phyloP scores from a whole-genome alignment of 2,329 filamentous ascomycete species.

The Fusarium sp. region DNA sequence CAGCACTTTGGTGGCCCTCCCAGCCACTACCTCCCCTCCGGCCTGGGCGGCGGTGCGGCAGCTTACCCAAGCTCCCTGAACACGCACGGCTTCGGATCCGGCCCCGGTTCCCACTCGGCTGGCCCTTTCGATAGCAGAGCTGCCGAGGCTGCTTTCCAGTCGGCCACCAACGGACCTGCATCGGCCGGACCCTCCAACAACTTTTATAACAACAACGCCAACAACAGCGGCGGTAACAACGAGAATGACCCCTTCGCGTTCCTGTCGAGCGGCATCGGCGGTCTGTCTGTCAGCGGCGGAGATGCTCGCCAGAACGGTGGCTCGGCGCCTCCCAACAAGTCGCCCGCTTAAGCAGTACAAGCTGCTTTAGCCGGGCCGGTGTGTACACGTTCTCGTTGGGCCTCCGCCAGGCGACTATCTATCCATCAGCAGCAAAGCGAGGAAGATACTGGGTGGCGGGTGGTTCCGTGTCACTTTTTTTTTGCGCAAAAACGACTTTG shows the following conservation, averaged over 20 bases:
- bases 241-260: conserved; percentile 83
- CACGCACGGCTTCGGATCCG: conserved; percentile 76
- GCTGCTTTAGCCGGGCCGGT: conserved; percentile 38
- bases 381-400: conserved; percentile 43
- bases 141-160: conserved; percentile 92
- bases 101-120: conserved; percentile 79
- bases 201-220: conserved; percentile 64
- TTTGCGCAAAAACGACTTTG: conserved; percentile 49
- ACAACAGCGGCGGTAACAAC: conserved; percentile 68
- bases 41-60: conserved; percentile 74
- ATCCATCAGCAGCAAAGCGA: conserved; percentile 27
- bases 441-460: conserved; percentile 21
- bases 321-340: conserved; percentile 65
- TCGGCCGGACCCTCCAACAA: conserved; percentile 73
- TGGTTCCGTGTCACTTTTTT: conserved; percentile 42
- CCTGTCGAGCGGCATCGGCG: conserved; percentile 75
- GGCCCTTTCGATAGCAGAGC: conserved; percentile 92
- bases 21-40: conserved; percentile 89
- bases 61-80: conserved; percentile 80
- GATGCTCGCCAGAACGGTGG: conserved; percentile 70
- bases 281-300: conserved; percentile 72
- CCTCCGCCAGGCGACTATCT: conserved; percentile 16
- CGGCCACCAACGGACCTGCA: conserved; percentile 80
- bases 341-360: conserved; percentile 58
- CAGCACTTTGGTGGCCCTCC: conserved; percentile 89